Conservation (phyloP, 768 basidiomycete genomes). For the Exidia glandulosa region DNA sequence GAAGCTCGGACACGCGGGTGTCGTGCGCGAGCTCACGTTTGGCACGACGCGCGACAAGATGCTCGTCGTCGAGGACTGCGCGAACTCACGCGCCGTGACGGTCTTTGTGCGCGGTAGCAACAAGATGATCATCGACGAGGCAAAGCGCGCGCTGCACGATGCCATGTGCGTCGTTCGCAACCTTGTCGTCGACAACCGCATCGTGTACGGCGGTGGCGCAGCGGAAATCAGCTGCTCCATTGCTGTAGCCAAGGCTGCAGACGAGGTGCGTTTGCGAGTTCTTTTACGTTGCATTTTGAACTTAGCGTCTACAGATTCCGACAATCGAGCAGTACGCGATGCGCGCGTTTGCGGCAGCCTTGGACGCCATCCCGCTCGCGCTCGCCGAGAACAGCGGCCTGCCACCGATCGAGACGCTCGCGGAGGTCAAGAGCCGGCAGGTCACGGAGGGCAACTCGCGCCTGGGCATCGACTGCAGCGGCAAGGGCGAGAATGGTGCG, state of each 20-base stretch:
- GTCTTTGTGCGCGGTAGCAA: conserved; percentile 96
- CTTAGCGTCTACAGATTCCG: conserved; percentile 59
- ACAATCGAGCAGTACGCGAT: conserved; percentile 99
- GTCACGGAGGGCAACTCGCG: conserved; percentile 73
- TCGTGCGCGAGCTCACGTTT: conserved; percentile 90
- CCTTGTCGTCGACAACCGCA: conserved; percentile 86
- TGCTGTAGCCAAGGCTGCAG: conserved; percentile 88
- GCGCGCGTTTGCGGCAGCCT: conserved; percentile 94
- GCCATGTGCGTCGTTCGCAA: conserved; percentile 96
- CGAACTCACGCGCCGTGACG: conserved; percentile 91
- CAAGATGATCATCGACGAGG: conserved; percentile 99
- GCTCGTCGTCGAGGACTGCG: conserved; percentile 98
- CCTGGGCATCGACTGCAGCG: conserved; percentile 89
- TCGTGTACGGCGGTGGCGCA: conserved; percentile 97
- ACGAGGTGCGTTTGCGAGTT: conserved; percentile 47
- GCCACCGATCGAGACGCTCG: conserved; percentile 92
- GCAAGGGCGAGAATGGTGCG: conserved; percentile 76
- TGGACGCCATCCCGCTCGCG: conserved; percentile 89
- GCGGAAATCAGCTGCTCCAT: conserved; percentile 94
- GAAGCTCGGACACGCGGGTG: conserved; percentile 87
- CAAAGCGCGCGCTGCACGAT: conserved; percentile 95
- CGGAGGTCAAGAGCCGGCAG: conserved; percentile 89
- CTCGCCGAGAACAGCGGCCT: conserved; percentile 97
- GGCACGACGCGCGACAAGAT: conserved; percentile 99
- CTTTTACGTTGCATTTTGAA: conserved; percentile 1